phyloP scores from a whole-genome alignment of 225 moss, liverwort and hornwort species.

The Thuidium tamariscinum region DNA sequence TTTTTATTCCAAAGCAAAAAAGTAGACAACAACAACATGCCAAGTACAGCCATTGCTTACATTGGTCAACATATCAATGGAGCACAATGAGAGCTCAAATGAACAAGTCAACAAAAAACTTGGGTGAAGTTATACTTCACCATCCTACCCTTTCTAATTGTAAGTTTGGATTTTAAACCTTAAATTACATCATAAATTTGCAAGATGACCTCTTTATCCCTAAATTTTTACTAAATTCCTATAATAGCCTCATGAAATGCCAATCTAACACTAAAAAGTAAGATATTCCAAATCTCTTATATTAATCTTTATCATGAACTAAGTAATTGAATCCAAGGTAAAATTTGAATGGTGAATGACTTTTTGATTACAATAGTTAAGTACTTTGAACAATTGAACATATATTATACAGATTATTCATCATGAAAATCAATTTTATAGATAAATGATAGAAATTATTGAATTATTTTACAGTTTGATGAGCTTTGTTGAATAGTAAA shows the following conservation, averaged over 20 bases:
- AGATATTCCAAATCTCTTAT: background rate
- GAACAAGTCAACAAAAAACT: background rate
- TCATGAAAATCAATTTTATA: rapidly evolving
- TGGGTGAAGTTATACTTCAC: background rate
- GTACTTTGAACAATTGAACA: no score
- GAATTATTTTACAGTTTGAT: background rate
- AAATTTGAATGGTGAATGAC: background rate
- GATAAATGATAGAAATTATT: background rate
- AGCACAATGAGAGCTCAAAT: background rate
- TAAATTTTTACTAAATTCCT: rapidly evolving
- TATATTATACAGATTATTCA: background rate
- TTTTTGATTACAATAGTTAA: background rate
- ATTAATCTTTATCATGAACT: rapidly evolving
- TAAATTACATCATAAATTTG: background rate
- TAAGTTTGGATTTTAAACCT: rapidly evolving
- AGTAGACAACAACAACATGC: rapidly evolving
- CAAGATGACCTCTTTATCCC: background rate
- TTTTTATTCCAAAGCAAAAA: background rate
- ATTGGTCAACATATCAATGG: background rate
- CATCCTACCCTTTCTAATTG: background rate
- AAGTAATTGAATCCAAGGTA: background rate
- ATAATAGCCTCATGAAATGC: background rate
- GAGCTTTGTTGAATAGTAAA: background rate
- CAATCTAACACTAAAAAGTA: background rate
- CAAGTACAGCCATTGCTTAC: rapidly evolving